These are phyloP conservation scores for Chrysosporium queenslandicum DNA, from an alignment of 2,329 filamentous ascomycete species.

Conservation along the genomic window DNA sequence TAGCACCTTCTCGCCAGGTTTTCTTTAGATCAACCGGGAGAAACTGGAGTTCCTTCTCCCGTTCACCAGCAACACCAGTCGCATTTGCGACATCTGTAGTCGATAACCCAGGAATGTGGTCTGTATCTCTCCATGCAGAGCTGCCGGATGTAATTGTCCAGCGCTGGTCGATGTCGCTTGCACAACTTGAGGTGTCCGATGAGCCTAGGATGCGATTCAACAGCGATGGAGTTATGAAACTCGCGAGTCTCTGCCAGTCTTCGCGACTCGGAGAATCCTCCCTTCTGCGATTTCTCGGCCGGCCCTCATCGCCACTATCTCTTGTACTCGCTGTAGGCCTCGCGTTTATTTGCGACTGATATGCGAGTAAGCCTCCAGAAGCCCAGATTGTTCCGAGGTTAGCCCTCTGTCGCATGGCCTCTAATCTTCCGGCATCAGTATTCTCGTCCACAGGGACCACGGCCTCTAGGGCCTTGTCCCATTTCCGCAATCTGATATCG, in stretches of 20 bases:
- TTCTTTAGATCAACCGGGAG: conserved; percentile 51
- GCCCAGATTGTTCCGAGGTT: conserved; percentile 50
- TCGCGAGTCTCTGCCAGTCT: conserved; percentile 47
- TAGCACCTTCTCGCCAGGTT: conserved; percentile 53
- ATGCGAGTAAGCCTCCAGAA: conserved; percentile 37
- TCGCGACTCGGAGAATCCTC: conserved; percentile 19
- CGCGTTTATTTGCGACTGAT: conserved; percentile 27
- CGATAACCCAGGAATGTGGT: conserved; percentile 51
- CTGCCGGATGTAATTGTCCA: conserved; percentile 52
- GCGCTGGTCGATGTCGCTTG: conserved; percentile 28
- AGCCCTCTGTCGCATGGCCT: conserved; percentile 44
- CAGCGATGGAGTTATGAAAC: conserved; percentile 40
- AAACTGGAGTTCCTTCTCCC: conserved; percentile 43
- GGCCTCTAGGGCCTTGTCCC: conserved; percentile 36
- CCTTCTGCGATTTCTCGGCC: conserved; percentile 19
- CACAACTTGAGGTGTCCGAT: conserved; percentile 25
- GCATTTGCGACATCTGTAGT: conserved; percentile 18
- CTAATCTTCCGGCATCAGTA: conserved; percentile 35
- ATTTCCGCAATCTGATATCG: conserved; percentile 47
- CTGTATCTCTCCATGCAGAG: conserved; percentile 46
- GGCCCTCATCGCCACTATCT: conserved; percentile 5
- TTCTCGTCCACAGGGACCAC: conserved; percentile 27
- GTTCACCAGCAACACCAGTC: conserved; percentile 24
- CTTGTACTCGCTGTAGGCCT: conserved; percentile 19
- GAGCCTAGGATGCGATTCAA: conserved; percentile 43